Conservation (phyloP, 176 grass and related monocot species). For the Triticum urartu region DNA sequence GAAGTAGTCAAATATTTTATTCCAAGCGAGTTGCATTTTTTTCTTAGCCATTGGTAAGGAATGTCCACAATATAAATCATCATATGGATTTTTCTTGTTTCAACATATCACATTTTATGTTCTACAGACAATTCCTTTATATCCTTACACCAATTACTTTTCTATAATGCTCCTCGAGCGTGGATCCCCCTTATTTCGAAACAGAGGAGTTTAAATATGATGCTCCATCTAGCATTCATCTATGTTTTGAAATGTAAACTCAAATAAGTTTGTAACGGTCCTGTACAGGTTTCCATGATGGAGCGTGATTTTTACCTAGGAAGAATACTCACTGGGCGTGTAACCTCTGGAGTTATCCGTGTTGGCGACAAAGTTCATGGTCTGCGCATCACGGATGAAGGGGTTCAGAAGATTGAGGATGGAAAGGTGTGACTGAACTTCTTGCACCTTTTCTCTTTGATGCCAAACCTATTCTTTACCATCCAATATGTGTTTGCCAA, state of each 20-base stretch:
- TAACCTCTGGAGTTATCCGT: conserved; percentile 70
- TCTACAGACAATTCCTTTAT: conserved; percentile 11
- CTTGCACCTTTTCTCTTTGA: not conserved
- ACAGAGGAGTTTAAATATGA: conserved; percentile 1
- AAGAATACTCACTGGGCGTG: conserved; percentile 91
- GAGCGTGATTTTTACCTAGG: conserved; percentile 99
- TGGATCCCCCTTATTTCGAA: conserved; percentile 1
- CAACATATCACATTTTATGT: not conserved
- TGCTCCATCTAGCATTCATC: conserved; percentile 9
- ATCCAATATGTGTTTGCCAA: conserved; percentile 14
- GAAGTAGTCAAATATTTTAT: not conserved
- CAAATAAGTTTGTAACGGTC: conserved; percentile 6
- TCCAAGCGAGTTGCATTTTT: not conserved
- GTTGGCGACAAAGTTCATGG: conserved; percentile 92
- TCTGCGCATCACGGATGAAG: conserved; percentile 73
- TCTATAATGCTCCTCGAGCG: not conserved
- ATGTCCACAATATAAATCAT: conserved; percentile 1
- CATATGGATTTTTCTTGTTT: not conserved
- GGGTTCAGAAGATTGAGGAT: conserved; percentile 82
- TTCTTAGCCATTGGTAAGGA: not conserved
- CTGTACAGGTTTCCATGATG: conserved; percentile 96
- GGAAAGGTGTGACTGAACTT: conserved; percentile 70
- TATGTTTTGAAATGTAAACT: not conserved
- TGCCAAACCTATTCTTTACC: conserved; percentile 1
- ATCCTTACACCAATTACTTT: not conserved